Evolutionary conservation across 495 filamentous ascomycete species (phyloP).

Genomic region (Annulohypoxylon maeteangense): DNA sequence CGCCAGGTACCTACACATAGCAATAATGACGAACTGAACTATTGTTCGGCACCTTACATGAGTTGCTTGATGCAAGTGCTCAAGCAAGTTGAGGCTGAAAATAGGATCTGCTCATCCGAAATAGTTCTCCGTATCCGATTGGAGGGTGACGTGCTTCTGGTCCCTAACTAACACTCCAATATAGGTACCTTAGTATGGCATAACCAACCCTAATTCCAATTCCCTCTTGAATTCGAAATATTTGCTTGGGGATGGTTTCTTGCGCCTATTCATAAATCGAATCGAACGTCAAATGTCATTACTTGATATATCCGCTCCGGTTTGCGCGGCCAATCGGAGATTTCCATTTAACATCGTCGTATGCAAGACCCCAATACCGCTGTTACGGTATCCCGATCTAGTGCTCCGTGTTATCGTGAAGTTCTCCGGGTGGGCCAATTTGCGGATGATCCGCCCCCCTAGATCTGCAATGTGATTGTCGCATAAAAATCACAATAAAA

Average conservation of each 20-base stretch:
- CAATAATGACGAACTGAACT: neutral
- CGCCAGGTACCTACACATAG: conserved; percentile 8
- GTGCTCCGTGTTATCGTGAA: conserved; percentile 35
- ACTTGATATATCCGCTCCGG: conserved; percentile 29
- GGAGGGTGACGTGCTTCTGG: conserved; percentile 17
- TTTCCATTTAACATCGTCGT: conserved; percentile 38
- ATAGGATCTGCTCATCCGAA: conserved; percentile 27
- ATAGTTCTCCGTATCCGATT: conserved; percentile 29
- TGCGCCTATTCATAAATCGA: conserved; percentile 1
- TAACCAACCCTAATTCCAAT: neutral
- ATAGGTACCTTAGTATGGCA: neutral
- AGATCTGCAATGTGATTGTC: neutral
- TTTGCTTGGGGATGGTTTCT: neutral
- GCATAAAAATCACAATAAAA: neutral
- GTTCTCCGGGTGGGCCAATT: conserved; percentile 12
- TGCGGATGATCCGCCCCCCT: neutral
- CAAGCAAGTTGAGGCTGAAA: conserved; percentile 43
- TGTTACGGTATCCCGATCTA: conserved; percentile 21
- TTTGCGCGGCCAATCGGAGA: conserved; percentile 37
- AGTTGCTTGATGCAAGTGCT: conserved; percentile 20
- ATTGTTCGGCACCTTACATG: neutral
- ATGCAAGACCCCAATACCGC: conserved; percentile 27
- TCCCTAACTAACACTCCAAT: neutral
- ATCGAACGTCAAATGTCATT: conserved; percentile 24
- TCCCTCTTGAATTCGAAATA: neutral